These are phyloP conservation scores for Hanseniaspora gamundiae DNA, from an alignment of 1,139 yeast genomes.

Conservation along the genomic window DNA sequence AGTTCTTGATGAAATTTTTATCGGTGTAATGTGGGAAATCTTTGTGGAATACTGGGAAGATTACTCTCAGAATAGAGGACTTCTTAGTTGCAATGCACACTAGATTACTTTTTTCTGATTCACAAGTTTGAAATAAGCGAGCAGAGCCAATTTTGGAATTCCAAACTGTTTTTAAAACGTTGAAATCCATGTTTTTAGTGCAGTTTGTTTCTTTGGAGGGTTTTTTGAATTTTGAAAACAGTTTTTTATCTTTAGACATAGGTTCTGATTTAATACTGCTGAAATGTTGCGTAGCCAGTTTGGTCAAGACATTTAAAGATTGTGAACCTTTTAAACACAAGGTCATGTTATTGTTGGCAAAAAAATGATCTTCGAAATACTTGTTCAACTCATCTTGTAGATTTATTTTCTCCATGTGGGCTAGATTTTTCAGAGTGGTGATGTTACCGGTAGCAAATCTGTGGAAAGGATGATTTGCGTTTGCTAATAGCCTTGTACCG, in stretches of 20 bases:
- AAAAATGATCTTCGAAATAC: conserved; percentile 36
- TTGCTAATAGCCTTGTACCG: conserved; percentile 41
- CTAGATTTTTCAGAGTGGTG: conserved; percentile 42
- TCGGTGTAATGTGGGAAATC: conserved; percentile 14
- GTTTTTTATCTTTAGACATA: conserved; percentile 1
- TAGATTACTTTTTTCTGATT: conserved; percentile 12
- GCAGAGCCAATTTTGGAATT: conserved; percentile 5
- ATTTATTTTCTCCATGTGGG: conserved; percentile 33
- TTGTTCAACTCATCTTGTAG: conserved; percentile 42
- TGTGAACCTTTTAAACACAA: conserved; percentile 53
- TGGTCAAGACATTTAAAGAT: conserved; percentile 43
- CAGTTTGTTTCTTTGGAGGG: not conserved
- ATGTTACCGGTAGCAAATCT: conserved; percentile 68
- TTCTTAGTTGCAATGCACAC: conserved; percentile 19
- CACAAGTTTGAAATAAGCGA: conserved; percentile 21
- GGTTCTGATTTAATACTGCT: conserved; percentile 17
- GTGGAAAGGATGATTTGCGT: conserved; percentile 42
- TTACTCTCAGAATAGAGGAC: conserved; percentile 22
- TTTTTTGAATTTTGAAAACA: not conserved
- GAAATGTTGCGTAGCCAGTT: conserved; percentile 35
- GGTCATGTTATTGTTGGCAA: conserved; percentile 45
- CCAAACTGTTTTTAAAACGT: conserved; percentile 13
- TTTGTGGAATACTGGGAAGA: conserved; percentile 28
- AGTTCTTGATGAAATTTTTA: conserved; percentile 20
- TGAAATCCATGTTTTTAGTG: conserved; percentile 9